Percentiles rank a stretch among this genome's conserved stretches.
These are phyloP conservation scores for Sanghuangporus weigelae DNA, from an alignment of 1,284 basidiomycete species.

Conservation along the genomic window DNA sequence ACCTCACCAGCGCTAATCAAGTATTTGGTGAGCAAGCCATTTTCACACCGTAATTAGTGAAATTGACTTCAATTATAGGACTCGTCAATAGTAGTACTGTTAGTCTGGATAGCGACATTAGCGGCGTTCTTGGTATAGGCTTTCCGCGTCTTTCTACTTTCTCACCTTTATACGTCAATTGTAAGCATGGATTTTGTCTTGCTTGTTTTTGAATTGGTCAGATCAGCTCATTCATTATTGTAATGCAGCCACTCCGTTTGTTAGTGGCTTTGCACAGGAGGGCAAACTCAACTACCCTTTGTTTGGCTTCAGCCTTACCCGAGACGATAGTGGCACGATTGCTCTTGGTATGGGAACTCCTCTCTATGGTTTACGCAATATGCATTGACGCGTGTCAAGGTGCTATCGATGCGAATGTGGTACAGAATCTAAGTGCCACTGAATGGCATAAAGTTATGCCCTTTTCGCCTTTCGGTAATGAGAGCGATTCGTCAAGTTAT, in stretches of 20 bases:
- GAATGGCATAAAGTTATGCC: constrained; percentile 70
- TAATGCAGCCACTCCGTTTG: constrained; percentile 55
- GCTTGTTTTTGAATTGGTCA: neutral
- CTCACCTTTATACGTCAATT: constrained; percentile 38
- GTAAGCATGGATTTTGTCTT: constrained; percentile 32
- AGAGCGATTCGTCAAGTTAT: constrained; percentile 63
- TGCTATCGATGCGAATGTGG: constrained; percentile 65
- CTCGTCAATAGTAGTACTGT: constrained; percentile 59
- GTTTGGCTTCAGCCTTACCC: constrained; percentile 61
- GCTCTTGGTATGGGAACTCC: constrained; percentile 45
- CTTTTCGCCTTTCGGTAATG: constrained; percentile 56
- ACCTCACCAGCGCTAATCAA: constrained; percentile 54
- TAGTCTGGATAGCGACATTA: constrained; percentile 53
- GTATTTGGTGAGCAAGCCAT: constrained; percentile 49
- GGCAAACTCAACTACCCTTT: constrained; percentile 67
- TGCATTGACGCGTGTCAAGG: constrained; percentile 34
- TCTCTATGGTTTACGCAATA: neutral
- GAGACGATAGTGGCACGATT: constrained; percentile 54
- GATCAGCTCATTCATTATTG: neutral
- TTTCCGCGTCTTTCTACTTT: constrained; percentile 69
- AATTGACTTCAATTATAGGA: constrained; percentile 2
- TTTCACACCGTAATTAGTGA: constrained; percentile 12
- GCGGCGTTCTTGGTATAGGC: constrained; percentile 68
- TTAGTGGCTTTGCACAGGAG: constrained; percentile 53
- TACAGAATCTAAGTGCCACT: constrained; percentile 52